Evolutionary conservation across 805 yeast genomes (phyloP).

Genomic region (Kodamaea kaohsiungensis): DNA sequence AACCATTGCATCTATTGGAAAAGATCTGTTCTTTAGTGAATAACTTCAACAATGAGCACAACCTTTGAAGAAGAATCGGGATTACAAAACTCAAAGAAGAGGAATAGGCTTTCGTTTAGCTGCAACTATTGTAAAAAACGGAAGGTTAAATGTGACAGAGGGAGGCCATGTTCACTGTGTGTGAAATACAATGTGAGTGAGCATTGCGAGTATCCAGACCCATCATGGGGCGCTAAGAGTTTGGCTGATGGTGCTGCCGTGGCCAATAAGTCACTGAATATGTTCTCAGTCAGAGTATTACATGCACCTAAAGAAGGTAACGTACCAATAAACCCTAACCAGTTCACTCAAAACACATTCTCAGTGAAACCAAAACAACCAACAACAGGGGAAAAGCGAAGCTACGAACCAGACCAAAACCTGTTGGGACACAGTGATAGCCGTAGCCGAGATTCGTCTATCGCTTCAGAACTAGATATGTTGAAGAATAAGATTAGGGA

Average conservation of each 20-base stretch:
- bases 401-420: not conserved
- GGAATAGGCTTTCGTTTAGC: slow-evolving; percentile 33
- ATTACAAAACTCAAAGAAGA: slow-evolving; percentile 13
- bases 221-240: not conserved
- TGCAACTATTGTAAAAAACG: slow-evolving; percentile 37
- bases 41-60: not conserved
- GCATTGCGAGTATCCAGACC: slow-evolving; percentile 27
- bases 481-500: slow-evolving; percentile 43
- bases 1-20: not conserved
- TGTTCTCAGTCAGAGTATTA: not conserved
- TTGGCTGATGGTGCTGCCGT: slow-evolving; percentile 4
- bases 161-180: slow-evolving; percentile 37
- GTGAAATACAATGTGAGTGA: slow-evolving; percentile 22
- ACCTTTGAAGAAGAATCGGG: not conserved
- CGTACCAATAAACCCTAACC: not conserved
- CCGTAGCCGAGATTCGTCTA: not conserved
- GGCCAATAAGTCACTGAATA: not conserved
- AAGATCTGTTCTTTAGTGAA: not conserved
- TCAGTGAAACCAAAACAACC: not conserved
- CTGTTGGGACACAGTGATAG: not conserved
- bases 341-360: not conserved
- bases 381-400: not conserved
- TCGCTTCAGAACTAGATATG: slow-evolving; percentile 27
- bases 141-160: slow-evolving; percentile 41
- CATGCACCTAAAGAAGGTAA: not conserved